phyloP scores from a whole-genome alignment of 2,329 filamentous ascomycete species.

The Neospermospora avenae region DNA sequence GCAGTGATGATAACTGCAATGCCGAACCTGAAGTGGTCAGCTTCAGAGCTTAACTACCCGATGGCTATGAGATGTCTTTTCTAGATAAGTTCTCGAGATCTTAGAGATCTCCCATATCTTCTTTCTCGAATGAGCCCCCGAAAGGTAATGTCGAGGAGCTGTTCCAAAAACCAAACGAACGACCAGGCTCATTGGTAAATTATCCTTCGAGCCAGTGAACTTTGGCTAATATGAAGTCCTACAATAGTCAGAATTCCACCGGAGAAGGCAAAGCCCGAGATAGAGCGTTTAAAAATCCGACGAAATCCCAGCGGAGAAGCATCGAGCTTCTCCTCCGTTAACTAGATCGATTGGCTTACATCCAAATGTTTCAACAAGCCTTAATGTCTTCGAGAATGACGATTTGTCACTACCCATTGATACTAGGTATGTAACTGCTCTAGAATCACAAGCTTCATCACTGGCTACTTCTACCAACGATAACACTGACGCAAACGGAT shows the following conservation, averaged over 20 bases:
- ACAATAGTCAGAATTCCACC: not conserved
- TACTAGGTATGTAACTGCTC: not conserved
- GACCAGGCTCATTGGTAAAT: not conserved
- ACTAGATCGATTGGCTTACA: not conserved
- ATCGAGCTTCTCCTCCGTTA: not conserved
- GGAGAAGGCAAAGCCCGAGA: not conserved
- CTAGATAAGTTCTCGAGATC: constrained; percentile 18
- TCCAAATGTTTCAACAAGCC: not conserved
- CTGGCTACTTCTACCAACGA: not conserved
- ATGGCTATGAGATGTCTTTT: constrained; percentile 8
- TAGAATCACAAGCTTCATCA: not conserved
- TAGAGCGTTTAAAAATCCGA: not conserved
- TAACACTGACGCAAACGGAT: not conserved
- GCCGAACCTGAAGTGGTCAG: constrained; percentile 6
- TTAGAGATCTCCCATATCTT: constrained; percentile 13
- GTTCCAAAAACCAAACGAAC: not conserved
- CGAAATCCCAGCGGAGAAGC: not conserved
- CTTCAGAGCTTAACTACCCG: constrained; percentile 7
- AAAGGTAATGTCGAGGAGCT: not conserved
- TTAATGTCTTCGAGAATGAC: not conserved
- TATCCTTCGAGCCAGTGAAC: not conserved
- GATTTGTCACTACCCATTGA: not conserved
- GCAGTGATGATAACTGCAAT: constrained; percentile 1
- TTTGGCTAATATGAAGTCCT: not conserved
- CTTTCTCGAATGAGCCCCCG: constrained; percentile 13